A percentile compares a stretch with the other conserved stretches of the same genome.
Conservation (phyloP, 768 basidiomycete species). For the Auricularia cornea region DNA sequence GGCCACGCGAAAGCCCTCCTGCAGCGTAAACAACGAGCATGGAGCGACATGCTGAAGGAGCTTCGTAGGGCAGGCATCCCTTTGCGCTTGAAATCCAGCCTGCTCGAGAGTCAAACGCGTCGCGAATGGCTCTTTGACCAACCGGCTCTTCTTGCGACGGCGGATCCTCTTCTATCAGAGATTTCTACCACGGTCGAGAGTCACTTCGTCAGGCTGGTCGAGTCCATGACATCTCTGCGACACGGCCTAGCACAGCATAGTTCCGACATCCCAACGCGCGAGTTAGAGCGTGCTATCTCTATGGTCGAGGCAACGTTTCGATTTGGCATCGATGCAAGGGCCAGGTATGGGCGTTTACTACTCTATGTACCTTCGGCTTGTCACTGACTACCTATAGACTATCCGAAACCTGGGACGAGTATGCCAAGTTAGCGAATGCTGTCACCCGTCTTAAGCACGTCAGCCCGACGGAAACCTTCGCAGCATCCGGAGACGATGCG, state of each 20-base stretch:
- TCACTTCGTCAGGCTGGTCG: conserved; percentile 58
- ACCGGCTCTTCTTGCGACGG: conserved; percentile 26
- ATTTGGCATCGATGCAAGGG: conserved; percentile 52
- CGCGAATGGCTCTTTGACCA: conserved; percentile 62
- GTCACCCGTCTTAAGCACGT: background rate
- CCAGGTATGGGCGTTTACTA: conserved; percentile 40
- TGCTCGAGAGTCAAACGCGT: conserved; percentile 47
- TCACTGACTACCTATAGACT: background rate
- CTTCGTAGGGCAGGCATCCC: conserved; percentile 73
- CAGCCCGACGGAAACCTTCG: background rate
- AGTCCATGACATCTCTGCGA: conserved; percentile 58
- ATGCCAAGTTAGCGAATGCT: background rate
- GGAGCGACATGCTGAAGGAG: conserved; percentile 85
- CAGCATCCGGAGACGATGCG: too few relatives aligned
- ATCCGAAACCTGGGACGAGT: background rate
- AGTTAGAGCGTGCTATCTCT: conserved; percentile 70
- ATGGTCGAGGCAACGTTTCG: conserved; percentile 74
- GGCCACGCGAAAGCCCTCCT: conserved; percentile 60
- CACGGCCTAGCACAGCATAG: conserved; percentile 61
- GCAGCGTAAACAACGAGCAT: conserved; percentile 80
- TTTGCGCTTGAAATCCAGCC: conserved; percentile 58
- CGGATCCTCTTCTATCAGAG: conserved; percentile 16
- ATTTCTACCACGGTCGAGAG: conserved; percentile 37
- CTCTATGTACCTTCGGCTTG: background rate
- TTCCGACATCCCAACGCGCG: conserved; percentile 75